Evolutionary conservation across 2,329 filamentous ascomycete genomes (phyloP), one percentile per base, ranked within the genome.

Genomic region (Xylariaceae sp.): DNA sequence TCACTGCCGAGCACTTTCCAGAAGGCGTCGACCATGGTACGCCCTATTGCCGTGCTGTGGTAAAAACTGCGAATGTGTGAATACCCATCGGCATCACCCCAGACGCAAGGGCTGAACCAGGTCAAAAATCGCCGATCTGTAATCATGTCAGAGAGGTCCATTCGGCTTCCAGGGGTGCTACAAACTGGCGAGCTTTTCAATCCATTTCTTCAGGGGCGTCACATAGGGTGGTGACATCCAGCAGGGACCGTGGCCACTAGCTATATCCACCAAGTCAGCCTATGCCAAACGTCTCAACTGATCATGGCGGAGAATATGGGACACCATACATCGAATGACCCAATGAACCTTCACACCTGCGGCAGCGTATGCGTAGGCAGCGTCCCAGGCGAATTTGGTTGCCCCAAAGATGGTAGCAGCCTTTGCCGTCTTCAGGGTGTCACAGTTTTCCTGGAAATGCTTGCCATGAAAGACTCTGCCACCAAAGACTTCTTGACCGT

Each of bases 41-140:
- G 76, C 2, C 85, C 84, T 1, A 86, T 47, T 18, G 71, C 67
- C 0, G 81, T 86, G 18, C 75, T 72, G 56, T 87, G 84, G 45
- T 84, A 72, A 55, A 86, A 81, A 2, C 67, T 65, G 3, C 83
- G 75, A 1, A 81, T 72, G 6, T 68, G 70, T 4, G 75, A 71
- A 60, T 79, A 86, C 0, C 84, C 85, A 62, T 84, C 84, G 3
- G 76, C 79, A 2, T 76, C 73, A 2, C 84, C 85, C 85, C 86
- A 92, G 21, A 87, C 78, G 65, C 87, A 91, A 0, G 88, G 88
- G 45, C 81, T 85, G 67, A 92, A 83, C 83, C 86, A 91, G 1
- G 83, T 86, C 41, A 91, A 70, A 55, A 87, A 75, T 0, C 88
- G 82, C 0, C 80, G 85, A 37, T 77, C 74, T 75, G 1, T 18